A percentile compares a stretch with the other conserved stretches of the same genome.
phyloP scores from a whole-genome alignment of 1,139 yeast genomes.

The Candida anutae region DNA sequence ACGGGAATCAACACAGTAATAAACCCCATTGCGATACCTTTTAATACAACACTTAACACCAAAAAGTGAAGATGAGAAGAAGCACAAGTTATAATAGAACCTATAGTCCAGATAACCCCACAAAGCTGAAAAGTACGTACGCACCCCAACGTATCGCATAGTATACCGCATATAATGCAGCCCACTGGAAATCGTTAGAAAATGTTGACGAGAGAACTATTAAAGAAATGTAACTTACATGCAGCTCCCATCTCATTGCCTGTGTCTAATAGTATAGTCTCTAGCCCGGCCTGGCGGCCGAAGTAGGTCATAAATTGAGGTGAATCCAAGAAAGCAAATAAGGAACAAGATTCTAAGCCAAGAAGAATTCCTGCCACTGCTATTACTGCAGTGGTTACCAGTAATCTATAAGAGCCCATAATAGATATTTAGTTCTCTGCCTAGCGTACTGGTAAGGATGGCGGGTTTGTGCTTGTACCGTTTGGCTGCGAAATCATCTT shows the following conservation, averaged over 20 bases:
- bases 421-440: too few relatives aligned
- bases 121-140: conserved; percentile 18
- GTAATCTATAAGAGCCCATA: too few relatives aligned
- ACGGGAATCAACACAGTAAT: conserved; percentile 24
- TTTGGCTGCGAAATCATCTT: too few relatives aligned
- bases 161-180: conserved; percentile 23
- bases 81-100: conserved; percentile 16
- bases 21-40: conserved; percentile 27
- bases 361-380: conserved; percentile 12
- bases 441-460: too few relatives aligned
- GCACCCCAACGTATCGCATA: conserved; percentile 23
- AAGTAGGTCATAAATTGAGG: conserved; percentile 16
- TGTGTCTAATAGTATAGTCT: conserved; percentile 19
- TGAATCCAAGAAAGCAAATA: conserved; percentile 17
- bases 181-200: too few relatives aligned
- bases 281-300: conserved; percentile 16
- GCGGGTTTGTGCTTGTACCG: too few relatives aligned
- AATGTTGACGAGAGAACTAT: too few relatives aligned
- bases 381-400: too few relatives aligned
- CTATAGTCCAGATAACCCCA: conserved; percentile 21
- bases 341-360: conserved; percentile 25
- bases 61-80: conserved; percentile 20
- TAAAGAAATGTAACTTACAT: conserved; percentile 17
- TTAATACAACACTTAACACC: conserved; percentile 21
- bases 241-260: conserved; percentile 27